Percentiles rank a stretch among this genome's conserved stretches.
Evolutionary conservation across 352 stramenopile species (phyloP).

Genomic region (Achlya hypogyna): DNA sequence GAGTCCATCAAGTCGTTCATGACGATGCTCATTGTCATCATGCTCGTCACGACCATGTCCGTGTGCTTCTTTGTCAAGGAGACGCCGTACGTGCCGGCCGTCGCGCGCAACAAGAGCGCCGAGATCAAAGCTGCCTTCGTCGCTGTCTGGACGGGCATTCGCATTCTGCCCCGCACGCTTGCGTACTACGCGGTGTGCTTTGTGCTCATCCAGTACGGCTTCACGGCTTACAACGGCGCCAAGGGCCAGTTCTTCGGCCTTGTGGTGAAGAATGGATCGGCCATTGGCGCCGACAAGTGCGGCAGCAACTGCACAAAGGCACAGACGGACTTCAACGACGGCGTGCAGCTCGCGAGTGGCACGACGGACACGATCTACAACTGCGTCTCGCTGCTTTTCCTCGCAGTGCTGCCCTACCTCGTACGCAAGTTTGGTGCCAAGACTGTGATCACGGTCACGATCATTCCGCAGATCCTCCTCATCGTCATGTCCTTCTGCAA

Average conservation of each 20-base stretch:
- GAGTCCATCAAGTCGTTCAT: conserved; percentile 42
- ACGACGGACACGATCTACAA: conserved; percentile 50
- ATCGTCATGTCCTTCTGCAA: conserved; percentile 3
- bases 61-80: conserved; percentile 32
- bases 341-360: conserved; percentile 40
- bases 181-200: conserved; percentile 43
- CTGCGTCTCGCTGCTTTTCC: conserved; percentile 32
- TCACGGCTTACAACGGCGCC: conserved; percentile 52
- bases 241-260: conserved; percentile 59
- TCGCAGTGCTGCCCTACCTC: conserved; percentile 40
- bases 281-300: conserved; percentile 37
- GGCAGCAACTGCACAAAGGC: conserved; percentile 24
- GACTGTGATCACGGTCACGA: conserved; percentile 33
- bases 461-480: neutral
- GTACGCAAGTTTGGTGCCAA: conserved; percentile 35
- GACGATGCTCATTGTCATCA: conserved; percentile 36
- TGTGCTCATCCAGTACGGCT: conserved; percentile 46
- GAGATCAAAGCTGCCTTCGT: conserved; percentile 31
- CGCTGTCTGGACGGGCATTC: conserved; percentile 35
- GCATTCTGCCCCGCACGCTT: conserved; percentile 30
- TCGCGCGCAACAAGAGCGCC: neutral
- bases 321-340: conserved; percentile 41
- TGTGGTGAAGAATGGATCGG: conserved; percentile 37
- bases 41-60: conserved; percentile 25
- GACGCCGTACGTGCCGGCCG: conserved; percentile 17